These are phyloP conservation scores for Fusarium graminum DNA, from an alignment of 2,329 filamentous ascomycete species.

Conservation along the genomic window DNA sequence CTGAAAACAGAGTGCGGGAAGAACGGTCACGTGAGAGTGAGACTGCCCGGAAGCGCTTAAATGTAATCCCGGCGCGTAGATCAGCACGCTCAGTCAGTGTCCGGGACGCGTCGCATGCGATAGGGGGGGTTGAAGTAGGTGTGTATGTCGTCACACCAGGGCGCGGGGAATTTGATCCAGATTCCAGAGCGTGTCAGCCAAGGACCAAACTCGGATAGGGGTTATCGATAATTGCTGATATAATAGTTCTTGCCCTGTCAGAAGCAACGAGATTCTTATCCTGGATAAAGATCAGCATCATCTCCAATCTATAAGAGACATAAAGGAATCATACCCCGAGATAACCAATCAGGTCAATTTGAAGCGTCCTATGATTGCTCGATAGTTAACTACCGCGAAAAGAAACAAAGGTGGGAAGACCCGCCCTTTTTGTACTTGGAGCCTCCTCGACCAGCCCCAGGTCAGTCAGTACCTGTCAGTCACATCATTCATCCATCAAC, in stretches of 20 bases:
- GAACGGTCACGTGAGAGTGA: constrained; percentile 38
- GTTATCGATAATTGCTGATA: constrained; percentile 7
- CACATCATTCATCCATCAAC: constrained; percentile 43
- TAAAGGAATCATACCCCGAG: constrained; percentile 28
- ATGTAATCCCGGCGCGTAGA: constrained; percentile 34
- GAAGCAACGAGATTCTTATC: constrained; percentile 2
- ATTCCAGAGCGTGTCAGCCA: constrained; percentile 4
- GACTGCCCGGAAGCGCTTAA: constrained; percentile 26
- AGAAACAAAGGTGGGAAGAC: constrained; percentile 47
- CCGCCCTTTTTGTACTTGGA: constrained; percentile 52
- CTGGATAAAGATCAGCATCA: constrained; percentile 8
- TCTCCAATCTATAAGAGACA: background rate
- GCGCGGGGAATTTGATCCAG: constrained; percentile 15
- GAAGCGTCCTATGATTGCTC: constrained; percentile 45
- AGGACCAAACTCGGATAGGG: background rate
- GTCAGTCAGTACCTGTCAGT: constrained; percentile 29
- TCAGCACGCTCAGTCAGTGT: constrained; percentile 21
- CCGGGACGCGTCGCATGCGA: constrained; percentile 25
- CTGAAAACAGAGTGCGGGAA: constrained; percentile 35
- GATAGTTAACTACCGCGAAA: constrained; percentile 44
- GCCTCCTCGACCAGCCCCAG: constrained; percentile 3
- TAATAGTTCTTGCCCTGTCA: background rate
- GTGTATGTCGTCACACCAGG: constrained; percentile 34
- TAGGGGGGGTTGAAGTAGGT: constrained; percentile 14
- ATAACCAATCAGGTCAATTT: constrained; percentile 31